Evolutionary conservation across 2,329 filamentous ascomycete species (phyloP).

Genomic region (Clonostachys rosea): DNA sequence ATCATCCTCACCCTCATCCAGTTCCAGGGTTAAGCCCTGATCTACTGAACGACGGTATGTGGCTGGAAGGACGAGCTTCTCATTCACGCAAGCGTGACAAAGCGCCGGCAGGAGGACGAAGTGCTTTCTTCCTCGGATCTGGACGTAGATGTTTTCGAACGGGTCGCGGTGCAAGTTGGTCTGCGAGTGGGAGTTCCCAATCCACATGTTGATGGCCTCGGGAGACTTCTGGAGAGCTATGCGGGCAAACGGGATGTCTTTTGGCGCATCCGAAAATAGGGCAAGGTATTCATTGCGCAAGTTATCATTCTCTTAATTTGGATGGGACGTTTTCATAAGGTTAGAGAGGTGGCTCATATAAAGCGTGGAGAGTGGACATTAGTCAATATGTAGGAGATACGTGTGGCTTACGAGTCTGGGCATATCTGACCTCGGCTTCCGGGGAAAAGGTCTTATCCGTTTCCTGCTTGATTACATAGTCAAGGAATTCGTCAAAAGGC

Average conservation of each 20-base stretch:
- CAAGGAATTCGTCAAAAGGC: slow-evolving; percentile 57
- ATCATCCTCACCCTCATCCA: slow-evolving; percentile 22
- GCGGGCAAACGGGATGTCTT: slow-evolving; percentile 65
- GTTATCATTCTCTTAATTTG: slow-evolving; percentile 68
- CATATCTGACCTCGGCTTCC: slow-evolving; percentile 56
- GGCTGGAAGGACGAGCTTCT: slow-evolving; percentile 50
- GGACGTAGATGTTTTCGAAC: slow-evolving; percentile 82
- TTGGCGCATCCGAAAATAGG: slow-evolving; percentile 59
- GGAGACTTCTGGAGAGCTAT: slow-evolving; percentile 62
- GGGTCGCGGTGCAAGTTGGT: slow-evolving; percentile 79
- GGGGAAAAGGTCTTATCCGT: slow-evolving; percentile 20
- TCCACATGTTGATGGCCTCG: slow-evolving; percentile 80
- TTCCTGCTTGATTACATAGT: slow-evolving; percentile 56
- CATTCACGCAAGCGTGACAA: slow-evolving; percentile 65
- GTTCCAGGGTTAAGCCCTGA: slow-evolving; percentile 17
- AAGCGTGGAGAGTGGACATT: background rate
- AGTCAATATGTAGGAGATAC: background rate
- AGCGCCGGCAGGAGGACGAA: slow-evolving; percentile 72
- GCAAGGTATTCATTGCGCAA: slow-evolving; percentile 65
- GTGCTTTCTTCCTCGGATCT: slow-evolving; percentile 67
- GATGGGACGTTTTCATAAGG: background rate
- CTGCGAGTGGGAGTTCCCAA: slow-evolving; percentile 65
- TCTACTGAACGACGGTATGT: slow-evolving; percentile 45
- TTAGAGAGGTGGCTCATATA: background rate
- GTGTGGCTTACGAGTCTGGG: slow-evolving; percentile 61